A percentile compares a stretch with the other conserved stretches of the same genome.
Evolutionary conservation across 164 flowering plant species (phyloP).

Genomic region (Liquidambar formosana): DNA sequence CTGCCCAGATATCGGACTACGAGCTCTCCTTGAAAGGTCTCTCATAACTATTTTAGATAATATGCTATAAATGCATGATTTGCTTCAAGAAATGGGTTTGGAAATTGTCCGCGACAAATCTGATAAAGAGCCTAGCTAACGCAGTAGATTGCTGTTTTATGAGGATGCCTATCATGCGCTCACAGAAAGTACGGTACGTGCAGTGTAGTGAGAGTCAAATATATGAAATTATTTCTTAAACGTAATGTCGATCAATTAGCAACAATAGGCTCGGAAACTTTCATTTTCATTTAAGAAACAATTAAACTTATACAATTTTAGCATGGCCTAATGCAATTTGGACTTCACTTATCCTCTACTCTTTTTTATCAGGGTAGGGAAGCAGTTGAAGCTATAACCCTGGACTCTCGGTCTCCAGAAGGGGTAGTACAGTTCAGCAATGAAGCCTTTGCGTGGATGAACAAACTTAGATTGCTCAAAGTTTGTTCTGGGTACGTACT

Average conservation of each 20-base stretch:
- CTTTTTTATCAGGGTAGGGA: too few species aligned
- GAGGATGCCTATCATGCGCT: background rate
- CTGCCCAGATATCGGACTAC: background rate
- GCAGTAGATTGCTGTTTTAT: too few species aligned
- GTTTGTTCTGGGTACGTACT: too few species aligned
- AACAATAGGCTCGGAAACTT: too few species aligned
- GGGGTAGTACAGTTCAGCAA: too few species aligned
- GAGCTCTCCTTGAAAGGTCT: background rate
- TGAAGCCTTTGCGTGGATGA: background rate
- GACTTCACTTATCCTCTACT: background rate
- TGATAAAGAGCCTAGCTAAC: background rate
- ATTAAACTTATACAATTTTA: too few species aligned
- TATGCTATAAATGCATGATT: background rate
- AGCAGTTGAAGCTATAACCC: background rate
- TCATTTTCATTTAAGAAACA: too few species aligned
- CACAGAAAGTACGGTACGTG: too few species aligned
- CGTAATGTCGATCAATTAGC: too few species aligned
- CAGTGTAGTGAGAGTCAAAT: conserved; percentile 1
- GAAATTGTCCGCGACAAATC: background rate
- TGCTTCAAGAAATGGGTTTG: background rate
- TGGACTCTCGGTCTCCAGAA: background rate
- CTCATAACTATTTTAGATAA: too few species aligned
- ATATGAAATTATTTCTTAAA: background rate
- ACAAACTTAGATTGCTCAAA: background rate
- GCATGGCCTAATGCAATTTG: background rate